Evolutionary conservation across 768 basidiomycete genomes (phyloP).

Genomic region (Scleroderma bovista): DNA sequence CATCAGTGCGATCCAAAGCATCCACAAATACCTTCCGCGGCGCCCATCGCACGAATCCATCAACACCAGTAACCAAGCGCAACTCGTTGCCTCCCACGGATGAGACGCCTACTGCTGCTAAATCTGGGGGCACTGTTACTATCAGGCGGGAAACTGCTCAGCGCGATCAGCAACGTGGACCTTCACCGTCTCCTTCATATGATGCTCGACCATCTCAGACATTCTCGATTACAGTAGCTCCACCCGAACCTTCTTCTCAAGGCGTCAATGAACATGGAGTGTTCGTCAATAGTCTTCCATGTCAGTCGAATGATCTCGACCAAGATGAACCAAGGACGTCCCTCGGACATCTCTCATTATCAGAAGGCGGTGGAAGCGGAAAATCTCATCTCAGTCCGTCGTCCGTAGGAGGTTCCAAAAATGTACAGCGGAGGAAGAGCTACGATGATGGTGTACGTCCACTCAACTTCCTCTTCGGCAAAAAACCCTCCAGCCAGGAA

Average conservation of each 20-base stretch:
- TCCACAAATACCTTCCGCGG: slow-evolving; percentile 22
- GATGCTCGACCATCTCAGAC: slow-evolving; percentile 28
- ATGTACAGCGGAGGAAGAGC: slow-evolving; percentile 33
- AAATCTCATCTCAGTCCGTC: slow-evolving; percentile 19
- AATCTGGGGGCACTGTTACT: neutral
- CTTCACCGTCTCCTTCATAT: slow-evolving; percentile 15
- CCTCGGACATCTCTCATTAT: slow-evolving; percentile 10
- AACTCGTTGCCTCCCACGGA: slow-evolving; percentile 13
- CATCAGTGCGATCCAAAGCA: slow-evolving; percentile 16
- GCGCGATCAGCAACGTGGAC: slow-evolving; percentile 6
- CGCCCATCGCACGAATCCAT: slow-evolving; percentile 12
- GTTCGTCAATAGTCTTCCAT: slow-evolving; percentile 4
- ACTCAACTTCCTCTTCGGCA: slow-evolving; percentile 30
- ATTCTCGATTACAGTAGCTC: slow-evolving; percentile 40
- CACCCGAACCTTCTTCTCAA: slow-evolving; percentile 24
- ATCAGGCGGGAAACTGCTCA: slow-evolving; percentile 16
- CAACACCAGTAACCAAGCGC: slow-evolving; percentile 3
- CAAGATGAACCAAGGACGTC: slow-evolving; percentile 3
- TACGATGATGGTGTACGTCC: slow-evolving; percentile 41
- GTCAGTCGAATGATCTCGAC: neutral
- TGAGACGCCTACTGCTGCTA: neutral
- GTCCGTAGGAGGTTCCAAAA: slow-evolving; percentile 9
- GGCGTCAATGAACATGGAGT: slow-evolving; percentile 4
- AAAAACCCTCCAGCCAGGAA: slow-evolving; percentile 9
- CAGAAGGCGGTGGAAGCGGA: slow-evolving; percentile 7